These are phyloP conservation scores for Monilinia vaccinii-corymbosi DNA, from an alignment of 2,329 filamentous ascomycete genomes.

Conservation along the genomic window DNA sequence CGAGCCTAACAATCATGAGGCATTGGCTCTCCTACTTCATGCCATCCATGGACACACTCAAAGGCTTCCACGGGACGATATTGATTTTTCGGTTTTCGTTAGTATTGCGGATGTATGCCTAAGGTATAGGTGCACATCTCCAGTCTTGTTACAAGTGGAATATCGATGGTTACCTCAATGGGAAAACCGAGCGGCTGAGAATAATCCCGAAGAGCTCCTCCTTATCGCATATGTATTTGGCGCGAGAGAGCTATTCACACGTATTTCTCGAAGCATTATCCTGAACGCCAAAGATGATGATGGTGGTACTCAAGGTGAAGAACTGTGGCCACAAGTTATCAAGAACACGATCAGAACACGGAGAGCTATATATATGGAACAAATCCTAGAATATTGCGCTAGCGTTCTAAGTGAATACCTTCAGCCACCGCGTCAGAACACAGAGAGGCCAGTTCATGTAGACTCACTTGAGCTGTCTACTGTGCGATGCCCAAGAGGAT, in stretches of 20 bases:
- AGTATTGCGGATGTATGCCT: constrained; percentile 43
- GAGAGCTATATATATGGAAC: constrained; percentile 40
- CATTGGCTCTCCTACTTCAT: constrained; percentile 40
- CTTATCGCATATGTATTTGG: constrained; percentile 47
- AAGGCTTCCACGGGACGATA: constrained; percentile 35
- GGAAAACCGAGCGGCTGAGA: constrained; percentile 38
- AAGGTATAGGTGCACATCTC: constrained; percentile 42
- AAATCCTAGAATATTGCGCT: constrained; percentile 39
- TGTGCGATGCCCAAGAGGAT: constrained; percentile 40
- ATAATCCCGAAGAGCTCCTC: constrained; percentile 41
- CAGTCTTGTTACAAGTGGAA: constrained; percentile 41
- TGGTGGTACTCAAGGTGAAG: constrained; percentile 34
- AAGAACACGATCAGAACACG: constrained; percentile 41
- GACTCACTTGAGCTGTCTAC: constrained; percentile 31
- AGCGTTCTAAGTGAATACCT: constrained; percentile 39
- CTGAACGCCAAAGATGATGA: constrained; percentile 37
- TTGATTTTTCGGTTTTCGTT: constrained; percentile 41
- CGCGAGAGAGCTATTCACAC: constrained; percentile 38
- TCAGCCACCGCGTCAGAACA: constrained; percentile 16
- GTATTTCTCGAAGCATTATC: constrained; percentile 41
- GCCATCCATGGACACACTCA: constrained; percentile 42
- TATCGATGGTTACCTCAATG: constrained; percentile 44
- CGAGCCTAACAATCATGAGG: constrained; percentile 35
- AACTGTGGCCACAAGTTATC: constrained; percentile 38
- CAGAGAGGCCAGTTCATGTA: constrained; percentile 15